Evolutionary conservation across 2,329 filamentous ascomycete genomes (phyloP).

Genomic region (Ambrosiella cleistominuta): DNA sequence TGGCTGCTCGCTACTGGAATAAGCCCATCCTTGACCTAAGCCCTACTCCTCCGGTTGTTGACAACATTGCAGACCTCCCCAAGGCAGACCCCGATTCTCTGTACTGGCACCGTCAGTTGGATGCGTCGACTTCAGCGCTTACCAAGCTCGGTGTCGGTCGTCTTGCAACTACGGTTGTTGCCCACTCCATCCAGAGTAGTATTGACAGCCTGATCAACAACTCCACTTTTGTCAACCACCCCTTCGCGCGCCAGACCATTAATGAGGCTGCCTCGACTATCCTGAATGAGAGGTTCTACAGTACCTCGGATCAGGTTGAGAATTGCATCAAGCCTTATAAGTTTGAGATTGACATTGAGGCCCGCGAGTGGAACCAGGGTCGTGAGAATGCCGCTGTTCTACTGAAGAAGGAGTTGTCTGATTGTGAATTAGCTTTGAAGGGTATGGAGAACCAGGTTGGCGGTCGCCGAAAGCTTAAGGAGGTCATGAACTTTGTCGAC

Average conservation of each 20-base stretch:
- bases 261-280: constrained; percentile 79
- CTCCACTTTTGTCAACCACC: constrained; percentile 77
- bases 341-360: constrained; percentile 89
- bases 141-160: constrained; percentile 90
- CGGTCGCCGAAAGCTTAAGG: constrained; percentile 65
- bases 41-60: constrained; percentile 44
- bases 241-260: constrained; percentile 85
- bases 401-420: constrained; percentile 72
- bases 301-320: constrained; percentile 92
- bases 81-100: constrained; percentile 70
- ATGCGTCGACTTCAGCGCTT: constrained; percentile 73
- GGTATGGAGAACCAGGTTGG: constrained; percentile 61
- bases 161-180: constrained; percentile 79
- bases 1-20: constrained; percentile 95
- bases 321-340: constrained; percentile 99
- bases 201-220: constrained; percentile 61
- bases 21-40: constrained; percentile 77
- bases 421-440: constrained; percentile 65
- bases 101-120: constrained; percentile 88
- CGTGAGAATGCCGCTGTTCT: constrained; percentile 65
- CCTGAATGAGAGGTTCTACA: constrained; percentile 85
- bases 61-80: constrained; percentile 60
- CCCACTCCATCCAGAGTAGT: constrained; percentile 68
- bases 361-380: constrained; percentile 71
- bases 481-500: constrained; percentile 84